Conservation (phyloP, 2,329 filamentous ascomycete genomes). For the Aspergillus ruber region DNA sequence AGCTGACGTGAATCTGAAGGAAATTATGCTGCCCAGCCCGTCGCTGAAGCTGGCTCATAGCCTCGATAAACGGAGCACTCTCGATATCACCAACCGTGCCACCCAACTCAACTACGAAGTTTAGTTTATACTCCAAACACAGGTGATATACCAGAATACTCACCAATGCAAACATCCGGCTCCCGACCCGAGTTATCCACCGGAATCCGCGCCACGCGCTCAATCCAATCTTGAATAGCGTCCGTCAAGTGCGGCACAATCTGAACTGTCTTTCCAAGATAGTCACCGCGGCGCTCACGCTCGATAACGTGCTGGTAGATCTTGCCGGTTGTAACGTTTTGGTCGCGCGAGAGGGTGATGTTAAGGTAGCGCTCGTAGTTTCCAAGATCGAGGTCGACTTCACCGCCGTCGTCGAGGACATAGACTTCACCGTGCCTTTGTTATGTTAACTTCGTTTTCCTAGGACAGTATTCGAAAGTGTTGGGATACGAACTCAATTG, state of each 20-base stretch:
- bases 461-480: background rate
- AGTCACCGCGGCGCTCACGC: constrained; percentile 64
- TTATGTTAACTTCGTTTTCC: constrained; percentile 5
- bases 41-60: constrained; percentile 69
- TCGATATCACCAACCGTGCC: constrained; percentile 67
- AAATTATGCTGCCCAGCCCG: constrained; percentile 73
- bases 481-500: background rate
- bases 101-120: constrained; percentile 30
- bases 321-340: constrained; percentile 97
- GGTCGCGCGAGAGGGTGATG: constrained; percentile 73
- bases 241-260: constrained; percentile 90
- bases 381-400: constrained; percentile 67
- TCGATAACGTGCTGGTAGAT: constrained; percentile 87
- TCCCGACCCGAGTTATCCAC: constrained; percentile 76
- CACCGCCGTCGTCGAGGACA: constrained; percentile 76
- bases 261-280: constrained; percentile 82
- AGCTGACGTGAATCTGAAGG: constrained; percentile 71
- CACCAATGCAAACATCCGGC: constrained; percentile 89
- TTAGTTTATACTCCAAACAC: background rate
- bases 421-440: constrained; percentile 69
- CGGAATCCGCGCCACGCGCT: constrained; percentile 74
- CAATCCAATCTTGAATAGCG: constrained; percentile 87
- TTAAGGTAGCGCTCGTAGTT: constrained; percentile 78
- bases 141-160: constrained; percentile 25
- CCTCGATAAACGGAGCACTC: constrained; percentile 81